These are phyloP conservation scores for Cryptococcus sp. DNA, from an alignment of 1,284 basidiomycete species.

Conservation along the genomic window DNA sequence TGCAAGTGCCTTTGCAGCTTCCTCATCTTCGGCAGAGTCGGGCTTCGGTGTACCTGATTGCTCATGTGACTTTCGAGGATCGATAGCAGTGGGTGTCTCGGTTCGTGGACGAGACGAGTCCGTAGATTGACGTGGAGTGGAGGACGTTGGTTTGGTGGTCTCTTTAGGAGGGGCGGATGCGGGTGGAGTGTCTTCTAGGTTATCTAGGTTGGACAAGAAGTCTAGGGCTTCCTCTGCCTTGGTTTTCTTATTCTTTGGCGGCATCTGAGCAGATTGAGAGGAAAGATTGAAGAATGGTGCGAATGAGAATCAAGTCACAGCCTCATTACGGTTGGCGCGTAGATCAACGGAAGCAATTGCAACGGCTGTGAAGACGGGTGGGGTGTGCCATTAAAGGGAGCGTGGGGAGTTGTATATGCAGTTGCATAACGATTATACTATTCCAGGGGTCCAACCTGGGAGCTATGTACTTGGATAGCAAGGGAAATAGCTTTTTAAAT, in stretches of 20 bases:
- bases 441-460: too few species aligned
- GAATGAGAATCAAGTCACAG: too few species aligned
- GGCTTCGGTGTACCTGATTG: conserved; percentile 17
- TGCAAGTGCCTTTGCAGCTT: conserved; percentile 61
- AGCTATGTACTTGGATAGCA: too few species aligned
- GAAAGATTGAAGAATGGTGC: too few species aligned
- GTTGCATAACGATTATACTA: too few species aligned
- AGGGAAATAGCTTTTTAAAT: too few species aligned
- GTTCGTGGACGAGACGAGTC: conserved; percentile 10
- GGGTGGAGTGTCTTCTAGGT: conserved; percentile 51
- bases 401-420: background rate
- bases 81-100: conserved; percentile 1
- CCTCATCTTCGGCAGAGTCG: conserved; percentile 59
- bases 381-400: too few species aligned
- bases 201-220: conserved; percentile 85
- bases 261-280: too few species aligned
- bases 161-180: conserved; percentile 1
- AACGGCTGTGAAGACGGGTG: too few species aligned
- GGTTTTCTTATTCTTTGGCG: conserved; percentile 51
- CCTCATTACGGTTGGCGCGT: too few species aligned
- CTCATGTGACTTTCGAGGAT: background rate
- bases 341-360: too few species aligned
- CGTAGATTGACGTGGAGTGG: conserved; percentile 12
- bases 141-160: background rate
- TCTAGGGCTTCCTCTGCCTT: conserved; percentile 84